Percentiles rank a stretch among this genome's conserved stretches.
phyloP scores from a whole-genome alignment of 2,329 filamentous ascomycete species.

The Ophiocordyceps camponoti-floridani region DNA sequence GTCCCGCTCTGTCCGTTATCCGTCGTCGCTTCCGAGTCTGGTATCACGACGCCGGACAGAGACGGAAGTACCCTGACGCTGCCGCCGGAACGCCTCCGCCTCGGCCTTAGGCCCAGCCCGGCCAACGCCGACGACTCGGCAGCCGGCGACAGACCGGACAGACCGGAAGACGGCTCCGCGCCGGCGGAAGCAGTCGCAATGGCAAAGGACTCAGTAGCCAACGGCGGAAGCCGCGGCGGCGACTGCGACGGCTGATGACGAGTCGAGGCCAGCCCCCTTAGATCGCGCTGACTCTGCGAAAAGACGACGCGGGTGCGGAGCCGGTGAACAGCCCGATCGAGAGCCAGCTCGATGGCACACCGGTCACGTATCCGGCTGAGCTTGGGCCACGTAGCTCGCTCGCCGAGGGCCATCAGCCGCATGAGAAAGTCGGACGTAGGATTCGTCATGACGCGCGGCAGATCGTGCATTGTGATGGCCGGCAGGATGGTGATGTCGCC shows the following conservation, averaged over 20 bases:
- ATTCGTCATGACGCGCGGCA: conserved; percentile 64
- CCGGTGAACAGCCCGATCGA: conserved; percentile 57
- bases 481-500: conserved; percentile 92
- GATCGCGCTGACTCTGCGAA: conserved; percentile 43
- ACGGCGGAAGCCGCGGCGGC: neutral
- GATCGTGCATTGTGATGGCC: conserved; percentile 54
- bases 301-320: conserved; percentile 53
- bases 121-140: conserved; percentile 7
- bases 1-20: neutral
- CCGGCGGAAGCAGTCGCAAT: neutral
- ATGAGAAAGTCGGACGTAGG: conserved; percentile 78
- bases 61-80: conserved; percentile 22
- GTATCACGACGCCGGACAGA: conserved; percentile 13
- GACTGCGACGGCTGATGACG: no score
- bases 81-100: conserved; percentile 31
- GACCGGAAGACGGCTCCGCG: conserved; percentile 3
- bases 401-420: conserved; percentile 56
- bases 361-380: conserved; percentile 71
- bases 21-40: conserved; percentile 12
- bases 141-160: conserved; percentile 4
- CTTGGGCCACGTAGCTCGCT: conserved; percentile 84
- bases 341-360: conserved; percentile 71
- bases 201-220: neutral
- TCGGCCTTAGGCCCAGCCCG: conserved; percentile 14
- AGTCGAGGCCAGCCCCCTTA: conserved; percentile 25